Evolutionary conservation across 257 asterid species (phyloP), one percentile per base, ranked within the genome.

Genomic region (Solanum sparsipilum): DNA sequence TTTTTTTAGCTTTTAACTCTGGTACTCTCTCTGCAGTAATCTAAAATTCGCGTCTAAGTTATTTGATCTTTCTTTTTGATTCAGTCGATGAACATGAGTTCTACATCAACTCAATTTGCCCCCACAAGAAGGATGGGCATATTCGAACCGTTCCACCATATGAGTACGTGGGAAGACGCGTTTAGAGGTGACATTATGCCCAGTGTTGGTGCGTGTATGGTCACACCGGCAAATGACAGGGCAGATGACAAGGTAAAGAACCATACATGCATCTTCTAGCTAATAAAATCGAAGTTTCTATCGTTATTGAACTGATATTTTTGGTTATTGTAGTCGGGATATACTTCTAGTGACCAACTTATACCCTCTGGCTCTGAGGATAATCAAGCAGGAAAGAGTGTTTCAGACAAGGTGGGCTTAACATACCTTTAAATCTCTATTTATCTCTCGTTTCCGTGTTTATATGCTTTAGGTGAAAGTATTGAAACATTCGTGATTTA

Each of bases 81-180:
- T 23, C 83, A 94, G 94, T 89, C 71, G 39, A 86, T 87, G 88
- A 87, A 79, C 38, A 96, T 95, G 98, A 93, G 94, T 86, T 92
- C 95, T 78, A 92, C 98, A 13, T 89, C 94, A 11, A 85, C 96
- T 46, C 96, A 95, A 71, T 96, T 94, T 78, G 95, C 96, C 29
- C 93, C 96, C 3, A 87, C 98, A 25, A 91, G 95, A 85, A 91
- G 96, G 89, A 93, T 96, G 91, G 93, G 94, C 0, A 84, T 94
- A 36, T 93, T 91, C 68, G 98, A 95, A 81, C 93, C 98, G 1
- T 88, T 94, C 88, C 95, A 92, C 91, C 97, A 94, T 39, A 92
- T 96, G 29, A 90, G 94, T 92, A 91, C 93, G 96, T 97, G 98
- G 99, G 98, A 94, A 10, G 98, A 93, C 27, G 6, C 95, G 9